Evolutionary conservation across 2,329 filamentous ascomycete species (phyloP).

Genomic region (Sclerotinia trifoliorum): DNA sequence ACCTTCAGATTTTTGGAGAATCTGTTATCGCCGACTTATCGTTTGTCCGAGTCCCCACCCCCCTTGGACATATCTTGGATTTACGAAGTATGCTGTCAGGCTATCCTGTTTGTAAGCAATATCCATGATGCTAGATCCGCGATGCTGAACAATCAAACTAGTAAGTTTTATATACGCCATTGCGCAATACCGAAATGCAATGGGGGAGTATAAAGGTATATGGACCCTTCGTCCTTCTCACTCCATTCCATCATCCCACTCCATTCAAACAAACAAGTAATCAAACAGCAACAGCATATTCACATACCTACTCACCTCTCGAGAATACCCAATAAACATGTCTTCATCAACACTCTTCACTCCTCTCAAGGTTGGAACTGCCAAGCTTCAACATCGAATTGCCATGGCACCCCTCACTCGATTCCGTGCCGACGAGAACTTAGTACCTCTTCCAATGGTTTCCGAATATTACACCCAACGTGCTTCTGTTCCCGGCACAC

Average conservation of each 20-base stretch:
- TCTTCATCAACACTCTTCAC: slow-evolving; percentile 43
- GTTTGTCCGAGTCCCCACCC: neutral
- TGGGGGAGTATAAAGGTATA: neutral
- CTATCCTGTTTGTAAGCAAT: neutral
- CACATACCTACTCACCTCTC: neutral
- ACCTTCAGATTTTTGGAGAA: no score
- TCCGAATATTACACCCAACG: slow-evolving; percentile 56
- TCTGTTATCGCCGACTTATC: neutral
- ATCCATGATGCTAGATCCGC: neutral
- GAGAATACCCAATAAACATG: slow-evolving; percentile 11
- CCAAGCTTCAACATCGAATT: slow-evolving; percentile 46
- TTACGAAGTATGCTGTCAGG: no score
- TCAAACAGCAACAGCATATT: neutral
- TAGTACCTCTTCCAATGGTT: slow-evolving; percentile 47
- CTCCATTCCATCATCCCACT: neutral
- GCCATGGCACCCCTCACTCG: slow-evolving; percentile 59
- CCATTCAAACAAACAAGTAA: neutral
- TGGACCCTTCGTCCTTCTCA: neutral
- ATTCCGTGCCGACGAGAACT: slow-evolving; percentile 48
- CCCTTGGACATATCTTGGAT: neutral
- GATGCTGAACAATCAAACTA: slow-evolving; percentile 2
- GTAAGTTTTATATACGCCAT: neutral
- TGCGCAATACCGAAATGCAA: neutral
- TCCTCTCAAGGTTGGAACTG: slow-evolving; percentile 45
- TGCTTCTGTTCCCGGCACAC: slow-evolving; percentile 49